Evolutionary conservation across 345 rosid species (phyloP).

Genomic region (Citrus australasica): DNA sequence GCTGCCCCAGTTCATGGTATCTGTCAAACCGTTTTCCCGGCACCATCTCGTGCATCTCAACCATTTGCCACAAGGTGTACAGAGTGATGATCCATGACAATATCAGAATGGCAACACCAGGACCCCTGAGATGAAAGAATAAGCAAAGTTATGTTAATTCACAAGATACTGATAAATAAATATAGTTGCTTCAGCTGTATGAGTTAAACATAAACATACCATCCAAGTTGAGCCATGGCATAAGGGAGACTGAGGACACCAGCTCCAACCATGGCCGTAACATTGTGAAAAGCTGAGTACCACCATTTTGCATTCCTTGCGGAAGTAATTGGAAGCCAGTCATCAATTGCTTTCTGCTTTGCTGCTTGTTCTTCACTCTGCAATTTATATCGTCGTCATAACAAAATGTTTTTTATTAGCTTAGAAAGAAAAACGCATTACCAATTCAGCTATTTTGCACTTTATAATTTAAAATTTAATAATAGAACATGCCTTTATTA

Average conservation of each 20-base stretch:
- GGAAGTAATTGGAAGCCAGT: slow-evolving; percentile 75
- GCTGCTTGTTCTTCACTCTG: slow-evolving; percentile 30
- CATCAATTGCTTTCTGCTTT: slow-evolving; percentile 59
- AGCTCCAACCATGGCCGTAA: slow-evolving; percentile 92
- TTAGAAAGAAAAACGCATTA: background rate
- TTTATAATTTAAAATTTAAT: too few relatives aligned
- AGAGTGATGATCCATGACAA: slow-evolving; percentile 74
- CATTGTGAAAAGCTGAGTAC: slow-evolving; percentile 87
- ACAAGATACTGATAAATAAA: background rate
- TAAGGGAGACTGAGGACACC: slow-evolving; percentile 84
- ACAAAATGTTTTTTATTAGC: background rate
- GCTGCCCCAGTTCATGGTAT: slow-evolving; percentile 80
- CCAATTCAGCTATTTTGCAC: too few relatives aligned
- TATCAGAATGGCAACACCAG: slow-evolving; percentile 54
- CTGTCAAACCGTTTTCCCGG: slow-evolving; percentile 72
- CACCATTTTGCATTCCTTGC: slow-evolving; percentile 88
- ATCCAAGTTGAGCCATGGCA: slow-evolving; percentile 77
- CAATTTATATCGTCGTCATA: background rate
- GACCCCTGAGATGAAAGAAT: slow-evolving; percentile 53
- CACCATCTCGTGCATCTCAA: slow-evolving; percentile 89
- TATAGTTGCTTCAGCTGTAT: background rate
- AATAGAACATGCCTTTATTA: too few relatives aligned
- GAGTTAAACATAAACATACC: slow-evolving; percentile 35
- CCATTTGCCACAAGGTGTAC: slow-evolving; percentile 88
- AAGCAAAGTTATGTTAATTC: background rate